A percentile compares a stretch with the other conserved stretches of the same genome.
Conservation (phyloP, 2,329 filamentous ascomycete species). For the Fusarium tanahbumbuense region DNA sequence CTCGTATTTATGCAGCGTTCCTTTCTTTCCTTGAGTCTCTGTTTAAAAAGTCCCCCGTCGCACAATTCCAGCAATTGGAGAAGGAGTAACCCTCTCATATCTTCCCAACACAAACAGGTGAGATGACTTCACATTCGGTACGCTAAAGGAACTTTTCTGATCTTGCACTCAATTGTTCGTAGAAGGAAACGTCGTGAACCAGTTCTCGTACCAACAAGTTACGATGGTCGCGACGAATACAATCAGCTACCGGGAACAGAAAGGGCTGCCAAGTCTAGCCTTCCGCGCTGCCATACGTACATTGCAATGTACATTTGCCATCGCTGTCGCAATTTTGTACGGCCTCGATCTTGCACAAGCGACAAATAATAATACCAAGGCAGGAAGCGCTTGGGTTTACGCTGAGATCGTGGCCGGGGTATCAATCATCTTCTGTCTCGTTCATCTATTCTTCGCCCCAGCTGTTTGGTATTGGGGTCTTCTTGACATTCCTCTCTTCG, state of each 20-base stretch:
- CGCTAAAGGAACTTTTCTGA: too few species aligned
- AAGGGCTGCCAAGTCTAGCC: not conserved
- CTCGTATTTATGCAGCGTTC: too few species aligned
- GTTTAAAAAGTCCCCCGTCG: too few species aligned
- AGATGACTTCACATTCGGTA: too few species aligned
- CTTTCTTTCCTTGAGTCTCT: too few species aligned
- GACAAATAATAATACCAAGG: not conserved
- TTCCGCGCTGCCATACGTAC: not conserved
- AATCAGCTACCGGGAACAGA: not conserved
- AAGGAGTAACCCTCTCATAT: too few species aligned
- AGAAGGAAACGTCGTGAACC: too few species aligned
- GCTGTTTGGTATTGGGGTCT: not conserved
- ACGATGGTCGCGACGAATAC: not conserved
- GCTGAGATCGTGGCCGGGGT: conserved; percentile 9
- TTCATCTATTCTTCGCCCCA: conserved; percentile 3
- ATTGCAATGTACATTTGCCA: conserved; percentile 10
- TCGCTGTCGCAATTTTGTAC: conserved; percentile 1
- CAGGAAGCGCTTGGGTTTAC: conserved; percentile 1
- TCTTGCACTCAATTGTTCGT: too few species aligned
- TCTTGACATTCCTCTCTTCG: not conserved
- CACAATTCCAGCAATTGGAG: too few species aligned
- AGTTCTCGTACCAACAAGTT: not conserved
- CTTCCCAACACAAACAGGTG: too few species aligned
- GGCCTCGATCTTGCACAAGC: conserved; percentile 11
- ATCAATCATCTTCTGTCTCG: conserved; percentile 7